A percentile compares a stretch with the other conserved stretches of the same genome.
These are phyloP conservation scores for Suillus subluteus DNA, from an alignment of 768 basidiomycete genomes.

Conservation along the genomic window DNA sequence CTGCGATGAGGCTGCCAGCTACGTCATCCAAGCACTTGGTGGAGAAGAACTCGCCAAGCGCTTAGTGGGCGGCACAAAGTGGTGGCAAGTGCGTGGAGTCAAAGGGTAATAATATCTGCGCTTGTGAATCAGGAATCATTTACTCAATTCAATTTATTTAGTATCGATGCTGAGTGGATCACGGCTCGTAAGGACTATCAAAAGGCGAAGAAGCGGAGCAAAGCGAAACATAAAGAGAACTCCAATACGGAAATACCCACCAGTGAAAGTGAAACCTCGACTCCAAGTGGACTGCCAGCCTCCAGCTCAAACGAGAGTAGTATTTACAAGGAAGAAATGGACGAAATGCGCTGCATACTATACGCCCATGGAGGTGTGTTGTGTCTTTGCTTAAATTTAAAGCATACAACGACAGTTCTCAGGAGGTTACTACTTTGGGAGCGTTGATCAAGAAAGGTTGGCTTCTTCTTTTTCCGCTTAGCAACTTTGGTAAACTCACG, in stretches of 20 bases:
- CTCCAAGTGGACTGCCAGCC: constrained; percentile 18
- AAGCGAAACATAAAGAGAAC: constrained; percentile 41
- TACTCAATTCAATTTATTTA: constrained; percentile 31
- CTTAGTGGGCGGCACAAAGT: constrained; percentile 87
- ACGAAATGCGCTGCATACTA: constrained; percentile 82
- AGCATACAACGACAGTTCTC: constrained; percentile 17
- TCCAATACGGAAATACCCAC: constrained; percentile 6
- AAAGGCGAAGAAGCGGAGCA: constrained; percentile 61
- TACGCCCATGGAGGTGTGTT: constrained; percentile 75
- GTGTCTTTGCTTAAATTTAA: neutral
- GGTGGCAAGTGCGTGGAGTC: constrained; percentile 95
- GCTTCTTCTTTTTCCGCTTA: neutral
- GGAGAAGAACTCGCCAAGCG: constrained; percentile 75
- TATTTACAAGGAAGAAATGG: constrained; percentile 72
- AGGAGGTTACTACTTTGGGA: constrained; percentile 88
- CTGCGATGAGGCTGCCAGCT: constrained; percentile 73
- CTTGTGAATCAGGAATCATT: constrained; percentile 20
- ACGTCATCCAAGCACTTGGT: constrained; percentile 79
- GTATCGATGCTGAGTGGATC: constrained; percentile 89
- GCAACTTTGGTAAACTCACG: constrained; percentile 11
- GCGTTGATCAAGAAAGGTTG: constrained; percentile 75
- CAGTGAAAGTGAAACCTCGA: constrained; percentile 4
- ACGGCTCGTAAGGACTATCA: constrained; percentile 83
- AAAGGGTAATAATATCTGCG: constrained; percentile 63
- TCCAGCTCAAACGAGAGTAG: constrained; percentile 36